Percentiles rank a stretch among this genome's conserved stretches.
These are phyloP conservation scores for Fomitopsis serialis DNA, from an alignment of 768 basidiomycete species.

Conservation along the genomic window DNA sequence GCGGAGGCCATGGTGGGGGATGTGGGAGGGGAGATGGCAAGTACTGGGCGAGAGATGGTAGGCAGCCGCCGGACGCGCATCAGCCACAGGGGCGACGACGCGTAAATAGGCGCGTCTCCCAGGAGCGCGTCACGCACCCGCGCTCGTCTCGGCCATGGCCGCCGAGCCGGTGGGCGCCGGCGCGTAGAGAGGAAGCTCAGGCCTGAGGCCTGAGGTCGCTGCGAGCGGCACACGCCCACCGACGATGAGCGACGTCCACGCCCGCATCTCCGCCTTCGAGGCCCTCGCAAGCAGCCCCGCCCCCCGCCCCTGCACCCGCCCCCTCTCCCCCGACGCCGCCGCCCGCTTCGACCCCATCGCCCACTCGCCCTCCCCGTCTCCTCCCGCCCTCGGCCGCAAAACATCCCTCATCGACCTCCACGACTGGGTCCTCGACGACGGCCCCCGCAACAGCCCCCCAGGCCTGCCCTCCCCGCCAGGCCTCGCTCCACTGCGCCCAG, in stretches of 20 bases:
- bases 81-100: neutral
- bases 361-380: slow-evolving; percentile 21
- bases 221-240: neutral
- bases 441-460: slow-evolving; percentile 24
- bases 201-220: too few species aligned
- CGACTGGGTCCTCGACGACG: slow-evolving; percentile 71
- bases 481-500: slow-evolving; percentile 1
- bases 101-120: neutral
- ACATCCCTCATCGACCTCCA: slow-evolving; percentile 65
- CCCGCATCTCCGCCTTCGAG: slow-evolving; percentile 63
- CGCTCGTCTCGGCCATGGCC: neutral
- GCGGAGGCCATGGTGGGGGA: slow-evolving; percentile 12
- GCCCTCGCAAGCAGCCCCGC: slow-evolving; percentile 26
- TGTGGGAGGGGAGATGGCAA: neutral
- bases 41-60: neutral
- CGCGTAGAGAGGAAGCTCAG: too few species aligned
- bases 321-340: slow-evolving; percentile 43
- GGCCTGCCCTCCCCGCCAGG: slow-evolving; percentile 8
- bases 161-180: neutral
- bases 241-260: slow-evolving; percentile 34
- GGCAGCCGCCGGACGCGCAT: neutral
- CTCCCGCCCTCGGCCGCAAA: slow-evolving; percentile 28
- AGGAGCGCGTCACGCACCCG: neutral
- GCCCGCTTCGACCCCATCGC: slow-evolving; percentile 36
- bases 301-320: slow-evolving; percentile 24